Percentiles rank a stretch among this genome's conserved stretches.
Evolutionary conservation across 441 rosid genomes (phyloP).

Genomic region (Pelargonium cotyledonis): DNA sequence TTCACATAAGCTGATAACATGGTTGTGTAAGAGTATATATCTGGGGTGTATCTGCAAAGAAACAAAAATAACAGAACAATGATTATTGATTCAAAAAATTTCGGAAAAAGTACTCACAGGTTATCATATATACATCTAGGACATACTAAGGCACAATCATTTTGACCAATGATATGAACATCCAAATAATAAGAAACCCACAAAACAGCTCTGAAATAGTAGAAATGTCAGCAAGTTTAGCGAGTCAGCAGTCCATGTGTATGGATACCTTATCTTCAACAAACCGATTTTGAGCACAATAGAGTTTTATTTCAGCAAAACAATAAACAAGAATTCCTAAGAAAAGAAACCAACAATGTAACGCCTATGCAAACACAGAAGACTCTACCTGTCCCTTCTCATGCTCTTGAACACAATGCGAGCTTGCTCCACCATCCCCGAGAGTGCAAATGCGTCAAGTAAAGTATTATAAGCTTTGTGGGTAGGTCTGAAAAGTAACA

Average conservation of each 20-base stretch:
- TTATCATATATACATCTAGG: neutral
- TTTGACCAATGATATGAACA: neutral
- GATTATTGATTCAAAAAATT: neutral
- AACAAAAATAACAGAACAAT: constrained; percentile 3
- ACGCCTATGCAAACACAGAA: neutral
- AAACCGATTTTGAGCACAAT: neutral
- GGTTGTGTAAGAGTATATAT: constrained; percentile 85
- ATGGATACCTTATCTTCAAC: neutral
- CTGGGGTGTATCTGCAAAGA: constrained; percentile 55
- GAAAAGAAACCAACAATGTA: neutral
- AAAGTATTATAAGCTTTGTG: constrained; percentile 83
- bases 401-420: constrained; percentile 76
- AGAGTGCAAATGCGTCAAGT: constrained; percentile 90
- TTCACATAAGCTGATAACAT: constrained; percentile 90
- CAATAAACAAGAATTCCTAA: neutral
- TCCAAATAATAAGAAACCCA: neutral
- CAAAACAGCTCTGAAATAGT: too few species aligned
- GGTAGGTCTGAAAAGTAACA: constrained; percentile 57
- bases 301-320: neutral
- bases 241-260: neutral
- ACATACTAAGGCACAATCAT: neutral
- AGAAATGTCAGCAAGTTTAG: neutral
- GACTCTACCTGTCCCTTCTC: constrained; percentile 81
- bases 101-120: neutral
- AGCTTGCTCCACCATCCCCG: constrained; percentile 97